Conservation (phyloP, 2,329 filamentous ascomycete genomes). For the Whalleya microplaca region DNA sequence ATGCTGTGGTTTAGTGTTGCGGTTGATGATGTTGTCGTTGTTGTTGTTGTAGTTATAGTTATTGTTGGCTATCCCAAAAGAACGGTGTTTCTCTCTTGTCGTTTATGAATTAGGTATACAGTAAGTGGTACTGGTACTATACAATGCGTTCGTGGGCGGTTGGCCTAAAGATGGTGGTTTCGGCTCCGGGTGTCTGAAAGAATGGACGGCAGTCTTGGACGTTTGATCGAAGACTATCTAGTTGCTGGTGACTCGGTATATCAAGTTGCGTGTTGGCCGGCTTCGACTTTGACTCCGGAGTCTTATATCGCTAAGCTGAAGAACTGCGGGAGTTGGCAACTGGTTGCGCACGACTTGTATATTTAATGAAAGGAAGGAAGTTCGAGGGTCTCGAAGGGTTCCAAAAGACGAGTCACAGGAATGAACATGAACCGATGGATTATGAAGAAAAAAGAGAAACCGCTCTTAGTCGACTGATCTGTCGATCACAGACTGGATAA, state of each 20-base stretch:
- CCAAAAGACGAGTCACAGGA: slow-evolving; percentile 39
- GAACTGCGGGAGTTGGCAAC: slow-evolving; percentile 21
- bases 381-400: slow-evolving; percentile 36
- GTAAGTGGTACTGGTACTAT: slow-evolving; percentile 36
- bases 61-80: slow-evolving; percentile 1
- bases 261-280: slow-evolving; percentile 37
- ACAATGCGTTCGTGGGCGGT: slow-evolving; percentile 37
- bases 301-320: slow-evolving; percentile 33
- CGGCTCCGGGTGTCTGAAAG: slow-evolving; percentile 37
- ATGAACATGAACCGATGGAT: slow-evolving; percentile 40
- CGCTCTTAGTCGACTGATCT: slow-evolving; percentile 38
- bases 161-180: slow-evolving; percentile 42
- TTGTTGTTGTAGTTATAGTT: slow-evolving; percentile 15
- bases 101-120: slow-evolving; percentile 39
- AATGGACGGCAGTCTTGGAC: slow-evolving; percentile 39
- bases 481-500: slow-evolving; percentile 40
- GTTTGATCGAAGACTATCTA: slow-evolving; percentile 31
- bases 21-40: neutral
- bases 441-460: slow-evolving; percentile 40
- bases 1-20: neutral
- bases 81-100: slow-evolving; percentile 20
- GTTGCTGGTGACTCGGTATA: slow-evolving; percentile 33
- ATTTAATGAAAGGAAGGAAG: slow-evolving; percentile 40
- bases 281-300: slow-evolving; percentile 25
- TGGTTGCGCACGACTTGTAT: slow-evolving; percentile 34